Evolutionary conservation across 768 basidiomycete genomes (phyloP).

Genomic region (Tricholoma saponaceum): DNA sequence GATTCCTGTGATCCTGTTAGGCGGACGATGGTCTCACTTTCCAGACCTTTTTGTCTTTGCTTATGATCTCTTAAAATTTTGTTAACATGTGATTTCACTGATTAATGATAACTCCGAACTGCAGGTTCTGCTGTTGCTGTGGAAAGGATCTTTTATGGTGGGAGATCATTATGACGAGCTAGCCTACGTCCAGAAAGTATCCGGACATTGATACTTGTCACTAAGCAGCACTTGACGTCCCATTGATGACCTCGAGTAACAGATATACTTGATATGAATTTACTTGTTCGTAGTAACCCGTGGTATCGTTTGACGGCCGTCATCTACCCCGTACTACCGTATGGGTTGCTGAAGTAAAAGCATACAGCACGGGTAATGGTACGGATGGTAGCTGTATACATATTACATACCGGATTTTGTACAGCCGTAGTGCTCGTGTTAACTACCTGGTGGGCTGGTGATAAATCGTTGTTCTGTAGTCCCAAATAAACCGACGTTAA

Average conservation of each 20-base stretch:
- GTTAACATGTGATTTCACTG: not conserved
- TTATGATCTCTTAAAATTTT: too few species aligned
- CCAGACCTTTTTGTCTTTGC: conserved; percentile 1
- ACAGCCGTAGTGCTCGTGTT: too few species aligned
- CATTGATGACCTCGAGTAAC: too few species aligned
- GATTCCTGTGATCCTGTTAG: not conserved
- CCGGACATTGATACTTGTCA: not conserved
- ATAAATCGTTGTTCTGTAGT: too few species aligned
- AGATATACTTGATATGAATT: too few species aligned
- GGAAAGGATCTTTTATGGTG: conserved; percentile 4
- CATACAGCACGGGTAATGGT: not conserved
- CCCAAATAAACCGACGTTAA: too few species aligned
- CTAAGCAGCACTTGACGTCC: too few species aligned
- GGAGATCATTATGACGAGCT: conserved; percentile 4
- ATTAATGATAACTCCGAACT: not conserved
- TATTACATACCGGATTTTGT: too few species aligned
- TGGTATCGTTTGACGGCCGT: not conserved
- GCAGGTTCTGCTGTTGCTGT: conserved; percentile 13
- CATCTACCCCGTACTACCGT: not conserved
- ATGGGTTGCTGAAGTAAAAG: not conserved
- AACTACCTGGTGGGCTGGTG: too few species aligned
- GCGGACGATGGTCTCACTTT: too few species aligned
- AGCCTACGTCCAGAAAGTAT: conserved; percentile 12
- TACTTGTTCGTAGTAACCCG: not conserved
- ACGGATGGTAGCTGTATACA: not conserved